These are phyloP conservation scores for Suillus discolor DNA, from an alignment of 768 basidiomycete genomes.

Conservation along the genomic window DNA sequence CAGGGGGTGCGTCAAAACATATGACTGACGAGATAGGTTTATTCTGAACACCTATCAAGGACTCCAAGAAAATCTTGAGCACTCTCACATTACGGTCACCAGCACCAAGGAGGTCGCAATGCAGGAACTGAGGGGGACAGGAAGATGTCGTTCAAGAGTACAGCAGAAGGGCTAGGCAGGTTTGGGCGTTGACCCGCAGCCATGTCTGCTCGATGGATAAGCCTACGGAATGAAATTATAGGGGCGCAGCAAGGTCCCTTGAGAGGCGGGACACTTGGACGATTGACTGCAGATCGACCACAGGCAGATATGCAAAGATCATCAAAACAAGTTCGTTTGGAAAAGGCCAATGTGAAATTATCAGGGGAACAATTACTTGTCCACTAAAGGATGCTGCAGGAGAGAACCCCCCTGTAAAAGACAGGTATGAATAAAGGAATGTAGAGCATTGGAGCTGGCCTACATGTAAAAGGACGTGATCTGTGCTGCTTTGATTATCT, in stretches of 20 bases:
- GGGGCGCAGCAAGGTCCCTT: not conserved
- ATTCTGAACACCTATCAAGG: too few species aligned
- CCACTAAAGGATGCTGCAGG: not conserved
- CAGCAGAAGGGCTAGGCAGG: constrained; percentile 4
- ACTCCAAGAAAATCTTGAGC: too few species aligned
- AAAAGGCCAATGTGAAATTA: not conserved
- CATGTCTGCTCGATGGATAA: not conserved
- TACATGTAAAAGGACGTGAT: not conserved
- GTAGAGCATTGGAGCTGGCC: not conserved
- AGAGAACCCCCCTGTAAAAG: not conserved
- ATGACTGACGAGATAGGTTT: too few species aligned
- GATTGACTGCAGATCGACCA: not conserved
- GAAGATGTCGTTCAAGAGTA: not conserved
- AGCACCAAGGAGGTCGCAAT: too few species aligned
- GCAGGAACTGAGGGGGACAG: too few species aligned
- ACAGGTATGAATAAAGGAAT: not conserved
- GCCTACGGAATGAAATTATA: not conserved
- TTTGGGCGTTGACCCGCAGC: not conserved
- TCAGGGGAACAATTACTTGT: not conserved
- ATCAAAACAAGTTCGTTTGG: not conserved
- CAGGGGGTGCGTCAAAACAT: too few species aligned
- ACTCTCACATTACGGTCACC: too few species aligned
- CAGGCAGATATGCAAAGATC: not conserved
- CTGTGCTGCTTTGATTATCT: not conserved
- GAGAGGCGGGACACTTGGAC: not conserved